phyloP scores from a whole-genome alignment of 2,329 filamentous ascomycete genomes.

The Microdochium paspali region DNA sequence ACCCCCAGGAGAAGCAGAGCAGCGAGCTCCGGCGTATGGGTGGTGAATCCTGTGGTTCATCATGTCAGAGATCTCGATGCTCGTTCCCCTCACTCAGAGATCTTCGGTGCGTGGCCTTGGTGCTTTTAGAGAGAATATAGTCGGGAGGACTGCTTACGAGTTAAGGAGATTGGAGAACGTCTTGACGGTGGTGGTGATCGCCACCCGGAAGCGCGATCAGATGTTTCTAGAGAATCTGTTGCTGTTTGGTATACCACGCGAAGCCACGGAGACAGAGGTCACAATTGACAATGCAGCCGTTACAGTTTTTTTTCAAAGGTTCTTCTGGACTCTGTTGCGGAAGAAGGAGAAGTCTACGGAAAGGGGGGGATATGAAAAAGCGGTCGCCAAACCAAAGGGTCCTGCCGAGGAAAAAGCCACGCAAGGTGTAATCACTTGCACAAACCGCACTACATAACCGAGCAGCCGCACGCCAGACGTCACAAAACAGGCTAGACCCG shows the following conservation, averaged over 20 bases:
- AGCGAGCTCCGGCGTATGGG: constrained; percentile 93
- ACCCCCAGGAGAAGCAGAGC: constrained; percentile 79
- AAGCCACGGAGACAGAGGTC: too few species aligned
- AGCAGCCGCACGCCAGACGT: not conserved
- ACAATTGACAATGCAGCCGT: too few species aligned
- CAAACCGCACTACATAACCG: not conserved
- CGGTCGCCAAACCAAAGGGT: not conserved
- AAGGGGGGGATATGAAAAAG: not conserved
- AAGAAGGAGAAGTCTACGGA: not conserved
- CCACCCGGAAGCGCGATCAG: constrained; percentile 46
- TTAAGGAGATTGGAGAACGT: constrained; percentile 98
- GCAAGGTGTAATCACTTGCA: too few species aligned
- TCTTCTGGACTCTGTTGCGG: not conserved
- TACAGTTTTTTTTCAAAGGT: too few species aligned
- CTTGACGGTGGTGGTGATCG: constrained; percentile 65
- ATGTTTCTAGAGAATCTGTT: constrained; percentile 12
- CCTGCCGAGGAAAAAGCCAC: not conserved
- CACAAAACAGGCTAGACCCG: not conserved
- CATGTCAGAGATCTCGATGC: constrained; percentile 9
- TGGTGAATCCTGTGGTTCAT: constrained; percentile 72
- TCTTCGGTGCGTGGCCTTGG: too few species aligned
- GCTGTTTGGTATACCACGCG: constrained; percentile 2
- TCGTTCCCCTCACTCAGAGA: too few species aligned
- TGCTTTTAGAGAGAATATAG: too few species aligned
- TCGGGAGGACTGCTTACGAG: constrained; percentile 57